These are phyloP conservation scores for Sherardia arvensis DNA, from an alignment of 257 asterid species.

Conservation along the genomic window DNA sequence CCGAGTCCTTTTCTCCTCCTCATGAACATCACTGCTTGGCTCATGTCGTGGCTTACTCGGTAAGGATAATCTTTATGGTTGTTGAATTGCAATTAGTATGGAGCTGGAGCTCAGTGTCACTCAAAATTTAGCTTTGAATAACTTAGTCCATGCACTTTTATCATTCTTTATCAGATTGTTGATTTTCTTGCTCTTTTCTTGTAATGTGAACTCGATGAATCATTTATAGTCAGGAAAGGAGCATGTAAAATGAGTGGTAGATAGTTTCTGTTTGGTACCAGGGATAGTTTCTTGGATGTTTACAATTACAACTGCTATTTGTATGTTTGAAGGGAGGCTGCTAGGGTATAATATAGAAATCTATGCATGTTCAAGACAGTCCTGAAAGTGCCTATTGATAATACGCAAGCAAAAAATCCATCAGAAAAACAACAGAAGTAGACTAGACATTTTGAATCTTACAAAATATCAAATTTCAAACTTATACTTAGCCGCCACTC, in stretches of 20 bases:
- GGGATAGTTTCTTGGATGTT: background rate
- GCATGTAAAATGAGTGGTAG: background rate
- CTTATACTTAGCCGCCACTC: no score
- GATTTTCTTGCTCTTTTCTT: background rate
- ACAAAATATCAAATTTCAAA: no score
- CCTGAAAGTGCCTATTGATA: no score
- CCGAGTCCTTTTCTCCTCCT: constrained; percentile 13
- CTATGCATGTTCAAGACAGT: background rate
- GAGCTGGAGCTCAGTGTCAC: background rate
- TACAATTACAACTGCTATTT: background rate
- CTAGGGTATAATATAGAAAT: background rate
- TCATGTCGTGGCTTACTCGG: constrained; percentile 41
- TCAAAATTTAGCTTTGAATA: background rate
- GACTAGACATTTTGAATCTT: no score
- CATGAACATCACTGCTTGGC: constrained; percentile 39
- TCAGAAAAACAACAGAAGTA: no score
- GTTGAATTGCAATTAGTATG: background rate
- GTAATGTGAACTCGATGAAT: background rate
- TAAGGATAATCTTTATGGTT: constrained; percentile 7
- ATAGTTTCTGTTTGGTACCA: background rate
- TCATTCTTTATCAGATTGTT: background rate
- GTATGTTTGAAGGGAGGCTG: background rate
- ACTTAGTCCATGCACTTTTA: background rate
- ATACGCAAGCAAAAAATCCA: no score
- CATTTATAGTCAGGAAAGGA: background rate